A percentile compares a stretch with the other conserved stretches of the same genome.
These are phyloP conservation scores for Fusarium haematococcum DNA, from an alignment of 2,329 filamentous ascomycete species.

Conservation along the genomic window DNA sequence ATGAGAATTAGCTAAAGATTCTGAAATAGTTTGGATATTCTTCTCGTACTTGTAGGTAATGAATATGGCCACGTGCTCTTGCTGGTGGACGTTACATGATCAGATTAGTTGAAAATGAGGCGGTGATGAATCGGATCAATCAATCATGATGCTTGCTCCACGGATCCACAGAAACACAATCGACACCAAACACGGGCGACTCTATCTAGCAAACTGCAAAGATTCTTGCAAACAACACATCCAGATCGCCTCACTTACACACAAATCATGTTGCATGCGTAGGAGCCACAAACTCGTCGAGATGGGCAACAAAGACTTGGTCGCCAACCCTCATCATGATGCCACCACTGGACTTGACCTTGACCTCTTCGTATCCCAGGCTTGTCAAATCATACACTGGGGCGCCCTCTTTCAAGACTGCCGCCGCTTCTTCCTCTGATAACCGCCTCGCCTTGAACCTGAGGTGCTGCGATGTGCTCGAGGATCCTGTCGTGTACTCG, in stretches of 20 bases:
- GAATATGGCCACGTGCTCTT: background rate
- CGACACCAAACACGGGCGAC: background rate
- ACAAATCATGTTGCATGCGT: background rate
- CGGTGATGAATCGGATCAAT: conserved; percentile 10
- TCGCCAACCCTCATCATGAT: conserved; percentile 2
- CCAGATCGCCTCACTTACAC: background rate
- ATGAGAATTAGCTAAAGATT: background rate
- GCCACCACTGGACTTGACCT: background rate
- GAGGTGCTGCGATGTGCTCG: background rate
- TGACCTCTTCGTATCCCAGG: background rate
- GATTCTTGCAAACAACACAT: background rate
- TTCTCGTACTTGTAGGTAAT: background rate
- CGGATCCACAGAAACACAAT: conserved; percentile 9
- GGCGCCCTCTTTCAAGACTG: background rate
- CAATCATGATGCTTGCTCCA: background rate
- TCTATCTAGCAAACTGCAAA: background rate
- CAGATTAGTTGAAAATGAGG: background rate
- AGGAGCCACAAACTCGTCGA: conserved; percentile 1
- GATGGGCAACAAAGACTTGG: conserved; percentile 4
- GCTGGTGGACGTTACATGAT: conserved; percentile 4
- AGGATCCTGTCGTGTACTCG: conserved; percentile 19
- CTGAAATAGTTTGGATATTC: background rate
- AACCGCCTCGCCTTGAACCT: conserved; percentile 19
- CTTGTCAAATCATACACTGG: conserved; percentile 6
- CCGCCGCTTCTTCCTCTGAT: conserved; percentile 1